Evolutionary conservation across 2,329 filamentous ascomycete species (phyloP).

Genomic region (Fusarium sterilihyphosum): DNA sequence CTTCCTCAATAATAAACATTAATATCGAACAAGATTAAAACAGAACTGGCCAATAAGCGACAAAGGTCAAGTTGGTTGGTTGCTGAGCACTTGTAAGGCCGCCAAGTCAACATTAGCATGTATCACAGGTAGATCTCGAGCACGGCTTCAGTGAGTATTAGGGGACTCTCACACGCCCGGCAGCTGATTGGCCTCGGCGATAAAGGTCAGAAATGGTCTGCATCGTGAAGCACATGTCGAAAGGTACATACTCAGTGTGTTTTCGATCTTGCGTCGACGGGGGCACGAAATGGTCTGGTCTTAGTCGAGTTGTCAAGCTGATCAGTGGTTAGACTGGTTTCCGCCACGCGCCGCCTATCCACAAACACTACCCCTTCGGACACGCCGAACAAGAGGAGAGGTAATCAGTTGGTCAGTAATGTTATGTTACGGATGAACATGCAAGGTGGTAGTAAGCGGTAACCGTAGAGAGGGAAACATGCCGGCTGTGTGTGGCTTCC

Average conservation of each 20-base stretch:
- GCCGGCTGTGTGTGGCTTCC: constrained; percentile 6
- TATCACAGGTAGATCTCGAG: constrained; percentile 12
- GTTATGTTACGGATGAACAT: neutral
- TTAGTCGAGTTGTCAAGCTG: constrained; percentile 18
- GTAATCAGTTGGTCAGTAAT: neutral
- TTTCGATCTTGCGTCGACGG: neutral
- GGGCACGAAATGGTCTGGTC: neutral
- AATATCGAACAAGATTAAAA: neutral
- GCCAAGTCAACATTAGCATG: neutral
- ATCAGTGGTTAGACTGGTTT: constrained; percentile 22
- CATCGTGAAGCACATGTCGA: constrained; percentile 13
- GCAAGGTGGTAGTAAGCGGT: constrained; percentile 1
- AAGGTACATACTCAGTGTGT: constrained; percentile 2
- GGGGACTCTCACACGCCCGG: neutral
- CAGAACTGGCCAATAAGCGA: constrained; percentile 9
- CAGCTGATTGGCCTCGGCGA: neutral
- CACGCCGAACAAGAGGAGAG: constrained; percentile 26
- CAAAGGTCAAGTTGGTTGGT: neutral
- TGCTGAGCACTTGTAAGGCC: neutral
- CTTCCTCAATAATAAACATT: neutral
- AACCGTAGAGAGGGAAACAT: neutral
- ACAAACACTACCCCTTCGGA: constrained; percentile 34
- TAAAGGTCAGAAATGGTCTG: neutral
- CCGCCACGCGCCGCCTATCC: constrained; percentile 31
- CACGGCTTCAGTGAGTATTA: neutral